A percentile compares a stretch with the other conserved stretches of the same genome.
Conservation (phyloP, 2,329 filamentous ascomycete species). For the Aspergillus luchuensis region DNA sequence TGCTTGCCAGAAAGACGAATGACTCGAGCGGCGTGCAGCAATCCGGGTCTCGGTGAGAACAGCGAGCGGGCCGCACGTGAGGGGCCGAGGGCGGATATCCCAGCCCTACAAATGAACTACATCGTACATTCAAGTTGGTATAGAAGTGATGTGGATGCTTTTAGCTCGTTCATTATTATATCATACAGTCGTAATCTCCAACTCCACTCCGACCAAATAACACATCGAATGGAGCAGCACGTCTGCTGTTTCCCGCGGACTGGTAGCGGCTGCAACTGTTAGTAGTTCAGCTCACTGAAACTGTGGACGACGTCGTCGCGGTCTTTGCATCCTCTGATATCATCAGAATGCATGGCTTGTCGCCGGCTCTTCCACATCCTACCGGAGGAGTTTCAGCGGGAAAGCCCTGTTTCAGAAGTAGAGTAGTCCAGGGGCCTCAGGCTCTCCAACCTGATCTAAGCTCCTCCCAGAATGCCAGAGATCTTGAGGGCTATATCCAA, state of each 20-base stretch:
- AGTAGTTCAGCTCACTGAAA: neutral
- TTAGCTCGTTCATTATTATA: slow-evolving; percentile 12
- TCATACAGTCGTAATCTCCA: slow-evolving; percentile 23
- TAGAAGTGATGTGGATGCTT: neutral
- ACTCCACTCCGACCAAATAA: neutral
- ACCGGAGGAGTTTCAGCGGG: neutral
- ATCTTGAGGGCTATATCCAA: slow-evolving; percentile 82
- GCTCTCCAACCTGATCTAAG: slow-evolving; percentile 11
- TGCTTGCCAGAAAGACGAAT: neutral
- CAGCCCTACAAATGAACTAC: neutral
- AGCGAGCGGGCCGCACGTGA: slow-evolving; percentile 13
- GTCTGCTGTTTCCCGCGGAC: neutral
- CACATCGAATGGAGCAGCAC: neutral
- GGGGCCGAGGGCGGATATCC: slow-evolving; percentile 1
- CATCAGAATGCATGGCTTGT: neutral
- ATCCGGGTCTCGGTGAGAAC: slow-evolving; percentile 6
- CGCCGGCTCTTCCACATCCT: neutral
- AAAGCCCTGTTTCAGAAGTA: neutral
- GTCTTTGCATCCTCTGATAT: neutral
- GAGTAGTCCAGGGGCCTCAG: neutral
- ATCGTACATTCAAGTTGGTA: too few species aligned
- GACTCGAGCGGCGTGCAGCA: neutral
- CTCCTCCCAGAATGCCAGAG: slow-evolving; percentile 65
- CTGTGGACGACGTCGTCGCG: neutral
- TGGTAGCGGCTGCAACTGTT: neutral